phyloP scores from a whole-genome alignment of 2,329 filamentous ascomycete genomes.

The Diaporthe sp. region DNA sequence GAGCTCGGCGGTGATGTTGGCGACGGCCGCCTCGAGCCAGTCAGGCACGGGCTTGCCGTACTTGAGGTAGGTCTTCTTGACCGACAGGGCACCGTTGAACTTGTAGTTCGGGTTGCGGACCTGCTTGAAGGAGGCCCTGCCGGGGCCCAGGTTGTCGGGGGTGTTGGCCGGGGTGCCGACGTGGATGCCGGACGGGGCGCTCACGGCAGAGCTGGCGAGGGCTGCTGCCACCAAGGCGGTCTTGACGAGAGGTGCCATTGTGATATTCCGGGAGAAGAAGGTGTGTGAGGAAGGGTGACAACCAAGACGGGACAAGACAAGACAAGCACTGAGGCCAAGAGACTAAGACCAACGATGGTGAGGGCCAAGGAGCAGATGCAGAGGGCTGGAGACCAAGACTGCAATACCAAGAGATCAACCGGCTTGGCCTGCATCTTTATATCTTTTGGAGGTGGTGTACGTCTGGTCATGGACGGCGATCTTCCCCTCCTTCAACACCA shows the following conservation, averaged over 20 bases:
- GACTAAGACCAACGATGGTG: conserved; percentile 20
- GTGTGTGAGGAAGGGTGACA: conserved; percentile 18
- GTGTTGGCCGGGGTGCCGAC: conserved; percentile 30
- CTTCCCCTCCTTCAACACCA: neutral
- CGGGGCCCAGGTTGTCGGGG: conserved; percentile 11
- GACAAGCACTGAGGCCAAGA: conserved; percentile 28
- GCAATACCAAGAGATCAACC: neutral
- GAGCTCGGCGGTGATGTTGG: conserved; percentile 19
- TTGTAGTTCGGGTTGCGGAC: conserved; percentile 40
- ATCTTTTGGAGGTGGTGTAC: conserved; percentile 1
- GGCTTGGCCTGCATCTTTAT: conserved; percentile 29
- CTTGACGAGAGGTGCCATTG: conserved; percentile 29
- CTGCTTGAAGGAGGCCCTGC: conserved; percentile 37
- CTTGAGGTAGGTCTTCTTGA: conserved; percentile 43
- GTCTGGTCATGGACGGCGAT: neutral
- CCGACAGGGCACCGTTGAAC: conserved; percentile 37
- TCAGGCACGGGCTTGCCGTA: conserved; percentile 38
- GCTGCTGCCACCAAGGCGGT: conserved; percentile 28
- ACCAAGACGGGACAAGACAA: conserved; percentile 21
- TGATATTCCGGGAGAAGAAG: neutral
- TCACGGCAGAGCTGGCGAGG: conserved; percentile 31
- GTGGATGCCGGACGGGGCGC: conserved; percentile 26
- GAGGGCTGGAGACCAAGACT: conserved; percentile 8
- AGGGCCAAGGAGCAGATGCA: conserved; percentile 30
- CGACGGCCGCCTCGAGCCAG: conserved; percentile 37